phyloP scores from a whole-genome alignment of 169 alveolate species.

The Plasmodium chabaudi region DNA sequence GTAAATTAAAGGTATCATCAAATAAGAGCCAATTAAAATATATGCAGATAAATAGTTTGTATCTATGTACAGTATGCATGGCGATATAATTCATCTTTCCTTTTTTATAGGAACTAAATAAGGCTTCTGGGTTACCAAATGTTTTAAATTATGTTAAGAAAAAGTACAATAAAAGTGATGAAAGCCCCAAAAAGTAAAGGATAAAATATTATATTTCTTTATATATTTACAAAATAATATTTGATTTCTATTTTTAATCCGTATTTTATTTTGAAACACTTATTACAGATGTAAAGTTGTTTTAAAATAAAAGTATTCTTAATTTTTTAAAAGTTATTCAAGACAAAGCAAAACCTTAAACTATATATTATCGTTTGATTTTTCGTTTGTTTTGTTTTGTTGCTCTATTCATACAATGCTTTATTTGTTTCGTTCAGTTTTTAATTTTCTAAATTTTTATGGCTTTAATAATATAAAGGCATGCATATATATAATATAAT shows the following conservation, averaged over 20 bases:
- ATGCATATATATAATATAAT: neutral
- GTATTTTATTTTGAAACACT: conserved; percentile 21
- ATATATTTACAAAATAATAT: neutral
- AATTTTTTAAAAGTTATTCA: conserved; percentile 18
- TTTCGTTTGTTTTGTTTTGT: neutral
- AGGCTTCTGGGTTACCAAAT: conserved; percentile 62
- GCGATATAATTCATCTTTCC: neutral
- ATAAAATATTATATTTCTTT: neutral
- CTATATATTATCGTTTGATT: conserved; percentile 11
- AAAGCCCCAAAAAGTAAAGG: conserved; percentile 35
- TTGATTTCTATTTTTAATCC: neutral
- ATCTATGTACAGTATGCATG: neutral
- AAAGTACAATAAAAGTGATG: conserved; percentile 38
- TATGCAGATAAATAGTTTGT: neutral
- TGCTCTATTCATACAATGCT: conserved; percentile 1
- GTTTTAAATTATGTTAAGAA: conserved; percentile 51
- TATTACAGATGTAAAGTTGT: conserved; percentile 65
- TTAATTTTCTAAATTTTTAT: neutral
- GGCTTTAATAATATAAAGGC: neutral
- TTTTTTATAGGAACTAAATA: conserved; percentile 42
- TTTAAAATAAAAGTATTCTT: conserved; percentile 26
- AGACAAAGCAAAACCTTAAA: conserved; percentile 16
- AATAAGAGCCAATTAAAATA: neutral
- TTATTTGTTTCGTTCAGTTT: conserved; percentile 35
- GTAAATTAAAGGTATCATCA: conserved; percentile 30